Evolutionary conservation across 2,329 filamentous ascomycete genomes (phyloP).

Genomic region (Boeremia lycopersici): DNA sequence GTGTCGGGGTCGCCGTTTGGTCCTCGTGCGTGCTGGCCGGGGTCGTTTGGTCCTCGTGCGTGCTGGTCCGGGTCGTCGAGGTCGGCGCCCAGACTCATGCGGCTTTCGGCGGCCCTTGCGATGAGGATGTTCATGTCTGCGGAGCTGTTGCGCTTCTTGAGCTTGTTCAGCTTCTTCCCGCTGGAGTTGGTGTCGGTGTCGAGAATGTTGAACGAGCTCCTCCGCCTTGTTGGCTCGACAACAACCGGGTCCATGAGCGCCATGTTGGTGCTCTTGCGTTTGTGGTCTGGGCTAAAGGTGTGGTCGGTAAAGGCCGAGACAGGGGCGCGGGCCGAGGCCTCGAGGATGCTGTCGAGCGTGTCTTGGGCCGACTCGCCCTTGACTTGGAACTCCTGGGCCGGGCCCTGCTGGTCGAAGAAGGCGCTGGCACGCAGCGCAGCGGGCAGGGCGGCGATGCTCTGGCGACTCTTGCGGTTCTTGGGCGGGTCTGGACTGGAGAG

Average conservation of each 20-base stretch:
- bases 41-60: slow-evolving; percentile 37
- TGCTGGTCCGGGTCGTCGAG: slow-evolving; percentile 39
- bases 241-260: slow-evolving; percentile 29
- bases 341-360: slow-evolving; percentile 88
- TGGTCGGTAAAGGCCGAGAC: slow-evolving; percentile 93
- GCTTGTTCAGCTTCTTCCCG: slow-evolving; percentile 47
- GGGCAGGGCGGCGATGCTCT: slow-evolving; percentile 66
- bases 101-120: slow-evolving; percentile 39
- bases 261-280: slow-evolving; percentile 50
- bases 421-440: slow-evolving; percentile 87
- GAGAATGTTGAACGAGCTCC: slow-evolving; percentile 47
- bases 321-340: slow-evolving; percentile 85
- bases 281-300: slow-evolving; percentile 64
- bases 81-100: slow-evolving; percentile 46
- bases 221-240: slow-evolving; percentile 40
- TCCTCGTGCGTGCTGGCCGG: slow-evolving; percentile 33
- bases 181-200: slow-evolving; percentile 46
- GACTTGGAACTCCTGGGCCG: slow-evolving; percentile 61
- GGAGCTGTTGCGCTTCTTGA: slow-evolving; percentile 50
- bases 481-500: slow-evolving; percentile 13
- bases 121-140: slow-evolving; percentile 45
- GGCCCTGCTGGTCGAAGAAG: slow-evolving; percentile 77
- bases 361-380: slow-evolving; percentile 82
- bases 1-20: slow-evolving; percentile 40
- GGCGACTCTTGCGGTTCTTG: slow-evolving; percentile 40